phyloP scores from a whole-genome alignment of 2,329 filamentous ascomycete genomes.

The Fusarium sp. region DNA sequence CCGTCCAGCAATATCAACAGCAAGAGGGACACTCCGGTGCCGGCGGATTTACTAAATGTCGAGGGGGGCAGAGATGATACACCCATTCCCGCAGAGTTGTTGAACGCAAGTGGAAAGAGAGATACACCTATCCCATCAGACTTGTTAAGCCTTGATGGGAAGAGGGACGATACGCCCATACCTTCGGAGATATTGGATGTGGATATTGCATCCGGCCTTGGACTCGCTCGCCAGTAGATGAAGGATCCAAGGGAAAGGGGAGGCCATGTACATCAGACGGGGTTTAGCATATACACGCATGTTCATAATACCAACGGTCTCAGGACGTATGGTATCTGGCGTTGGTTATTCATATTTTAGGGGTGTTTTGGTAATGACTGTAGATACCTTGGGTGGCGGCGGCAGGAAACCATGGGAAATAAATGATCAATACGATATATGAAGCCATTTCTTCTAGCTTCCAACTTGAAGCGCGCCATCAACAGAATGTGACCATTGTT shows the following conservation, averaged over 20 bases:
- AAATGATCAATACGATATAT: constrained; percentile 7
- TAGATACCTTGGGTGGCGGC: constrained; percentile 27
- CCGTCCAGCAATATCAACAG: not conserved
- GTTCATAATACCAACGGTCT: constrained; percentile 22
- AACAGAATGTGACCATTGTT: not conserved
- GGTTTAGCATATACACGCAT: not conserved
- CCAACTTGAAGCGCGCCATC: not conserved
- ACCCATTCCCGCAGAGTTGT: not conserved
- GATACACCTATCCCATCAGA: not conserved
- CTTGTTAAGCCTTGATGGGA: not conserved
- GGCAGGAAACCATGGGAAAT: constrained; percentile 33
- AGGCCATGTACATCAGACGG: not conserved
- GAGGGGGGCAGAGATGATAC: not conserved
- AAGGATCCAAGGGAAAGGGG: no score
- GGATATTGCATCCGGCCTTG: not conserved
- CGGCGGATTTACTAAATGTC: constrained; percentile 26
- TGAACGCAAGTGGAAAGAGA: not conserved
- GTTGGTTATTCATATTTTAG: constrained; percentile 6
- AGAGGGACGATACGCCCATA: not conserved
- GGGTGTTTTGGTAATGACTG: not conserved
- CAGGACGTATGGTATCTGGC: constrained; percentile 10
- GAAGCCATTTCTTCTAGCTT: not conserved
- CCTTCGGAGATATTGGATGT: not conserved
- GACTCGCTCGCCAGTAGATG: not conserved
- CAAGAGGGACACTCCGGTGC: constrained; percentile 36